These are phyloP conservation scores for Eimeria sp. DNA, from an alignment of 169 alveolate species.

Conservation along the genomic window DNA sequence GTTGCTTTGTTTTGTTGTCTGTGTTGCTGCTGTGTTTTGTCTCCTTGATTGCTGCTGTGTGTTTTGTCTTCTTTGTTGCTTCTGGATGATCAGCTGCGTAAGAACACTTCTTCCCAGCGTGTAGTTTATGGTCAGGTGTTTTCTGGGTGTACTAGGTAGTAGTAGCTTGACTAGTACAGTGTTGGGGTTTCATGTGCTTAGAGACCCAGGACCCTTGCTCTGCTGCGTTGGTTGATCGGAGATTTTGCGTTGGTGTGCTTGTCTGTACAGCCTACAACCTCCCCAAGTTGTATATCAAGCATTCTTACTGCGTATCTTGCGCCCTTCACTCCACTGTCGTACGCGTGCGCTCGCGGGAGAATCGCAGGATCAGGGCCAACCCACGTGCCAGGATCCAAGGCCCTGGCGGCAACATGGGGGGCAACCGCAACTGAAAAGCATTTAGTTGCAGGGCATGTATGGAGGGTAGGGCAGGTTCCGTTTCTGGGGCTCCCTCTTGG, in stretches of 20 bases:
- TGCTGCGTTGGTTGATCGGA: neutral
- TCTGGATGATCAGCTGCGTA: neutral
- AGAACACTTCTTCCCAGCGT: no score
- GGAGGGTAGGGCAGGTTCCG: slow-evolving; percentile 17
- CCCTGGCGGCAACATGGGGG: slow-evolving; percentile 75
- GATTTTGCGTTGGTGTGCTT: neutral
- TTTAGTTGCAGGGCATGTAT: neutral
- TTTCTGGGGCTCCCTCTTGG: neutral
- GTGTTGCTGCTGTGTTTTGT: neutral
- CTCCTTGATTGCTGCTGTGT: neutral
- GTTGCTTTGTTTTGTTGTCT: neutral
- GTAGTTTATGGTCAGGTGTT: no score
- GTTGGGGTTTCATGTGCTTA: no score
- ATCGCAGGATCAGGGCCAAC: slow-evolving; percentile 82
- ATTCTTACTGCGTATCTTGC: slow-evolving; percentile 99
- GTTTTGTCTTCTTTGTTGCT: neutral
- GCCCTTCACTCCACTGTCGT: slow-evolving; percentile 99
- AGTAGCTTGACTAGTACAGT: no score
- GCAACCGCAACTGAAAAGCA: slow-evolving; percentile 61
- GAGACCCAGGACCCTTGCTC: neutral
- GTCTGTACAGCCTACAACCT: slow-evolving; percentile 90
- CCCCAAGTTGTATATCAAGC: slow-evolving; percentile 99
- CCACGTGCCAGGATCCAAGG: slow-evolving; percentile 82
- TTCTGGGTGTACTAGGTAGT: no score
- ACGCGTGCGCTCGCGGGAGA: slow-evolving; percentile 90